phyloP scores from a whole-genome alignment of 768 basidiomycete genomes.

The Cyclocybe aegerita region DNA sequence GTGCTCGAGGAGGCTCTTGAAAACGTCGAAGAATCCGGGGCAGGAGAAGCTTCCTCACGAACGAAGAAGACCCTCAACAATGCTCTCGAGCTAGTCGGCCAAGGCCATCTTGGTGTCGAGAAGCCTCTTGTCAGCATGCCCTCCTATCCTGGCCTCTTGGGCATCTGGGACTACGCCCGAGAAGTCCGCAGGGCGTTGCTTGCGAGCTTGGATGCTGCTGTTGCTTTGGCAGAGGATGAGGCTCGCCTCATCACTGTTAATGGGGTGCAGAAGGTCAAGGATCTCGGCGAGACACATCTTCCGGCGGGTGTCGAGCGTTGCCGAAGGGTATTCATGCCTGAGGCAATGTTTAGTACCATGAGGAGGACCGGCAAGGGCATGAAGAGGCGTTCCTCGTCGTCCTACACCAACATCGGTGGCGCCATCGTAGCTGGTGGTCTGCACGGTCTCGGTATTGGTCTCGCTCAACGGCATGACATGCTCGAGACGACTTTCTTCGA shows the following conservation, averaged over 20 bases:
- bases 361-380: slow-evolving; percentile 40
- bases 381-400: slow-evolving; percentile 38
- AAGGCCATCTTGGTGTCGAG: slow-evolving; percentile 70
- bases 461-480: slow-evolving; percentile 76
- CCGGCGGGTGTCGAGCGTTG: slow-evolving; percentile 80
- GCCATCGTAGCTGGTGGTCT: slow-evolving; percentile 75
- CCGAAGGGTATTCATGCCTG: slow-evolving; percentile 88
- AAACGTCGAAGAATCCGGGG: slow-evolving; percentile 72
- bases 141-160: slow-evolving; percentile 77
- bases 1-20: slow-evolving; percentile 79
- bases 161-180: slow-evolving; percentile 82
- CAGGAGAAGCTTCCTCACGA: slow-evolving; percentile 44
- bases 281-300: slow-evolving; percentile 75
- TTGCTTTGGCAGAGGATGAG: slow-evolving; percentile 80
- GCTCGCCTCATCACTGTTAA: slow-evolving; percentile 64
- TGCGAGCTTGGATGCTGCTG: slow-evolving; percentile 77
- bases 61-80: slow-evolving; percentile 39
- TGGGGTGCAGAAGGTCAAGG: slow-evolving; percentile 65
- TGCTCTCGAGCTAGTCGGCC: slow-evolving; percentile 16
- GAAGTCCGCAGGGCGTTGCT: slow-evolving; percentile 80
- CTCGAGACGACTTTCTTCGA: slow-evolving; percentile 81
- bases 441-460: slow-evolving; percentile 79
- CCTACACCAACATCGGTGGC: slow-evolving; percentile 32
- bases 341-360: slow-evolving; percentile 88
- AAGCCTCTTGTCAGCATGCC: slow-evolving; percentile 54